A percentile compares a stretch with the other conserved stretches of the same genome.
These are phyloP conservation scores for Rhodotorula glutinis DNA, from an alignment of 1,284 basidiomycete species.

Conservation along the genomic window DNA sequence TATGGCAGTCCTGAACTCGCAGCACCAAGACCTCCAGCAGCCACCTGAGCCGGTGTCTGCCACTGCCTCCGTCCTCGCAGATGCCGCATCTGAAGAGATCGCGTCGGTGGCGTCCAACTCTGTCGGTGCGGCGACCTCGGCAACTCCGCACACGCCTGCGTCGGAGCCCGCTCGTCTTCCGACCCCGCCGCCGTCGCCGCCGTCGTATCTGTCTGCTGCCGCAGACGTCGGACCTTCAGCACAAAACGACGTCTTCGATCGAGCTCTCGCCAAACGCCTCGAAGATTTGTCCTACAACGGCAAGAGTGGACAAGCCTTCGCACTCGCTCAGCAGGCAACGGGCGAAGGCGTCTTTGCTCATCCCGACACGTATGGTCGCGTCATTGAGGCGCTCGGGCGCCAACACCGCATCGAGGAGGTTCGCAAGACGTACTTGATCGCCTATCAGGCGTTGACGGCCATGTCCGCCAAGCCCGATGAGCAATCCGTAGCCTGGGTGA, in stretches of 20 bases:
- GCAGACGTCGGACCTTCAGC: constrained; percentile 8
- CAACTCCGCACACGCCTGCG: constrained; percentile 15
- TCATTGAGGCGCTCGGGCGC: constrained; percentile 69
- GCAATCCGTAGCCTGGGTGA: constrained; percentile 63
- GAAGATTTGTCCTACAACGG: constrained; percentile 34
- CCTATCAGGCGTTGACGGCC: constrained; percentile 59
- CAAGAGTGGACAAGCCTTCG: constrained; percentile 30
- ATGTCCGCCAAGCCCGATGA: constrained; percentile 43
- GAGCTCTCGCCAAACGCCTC: constrained; percentile 4
- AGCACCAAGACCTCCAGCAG: constrained; percentile 22
- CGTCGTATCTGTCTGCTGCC: constrained; percentile 17
- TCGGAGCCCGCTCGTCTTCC: constrained; percentile 13
- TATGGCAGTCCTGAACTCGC: constrained; percentile 29
- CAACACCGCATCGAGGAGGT: constrained; percentile 59
- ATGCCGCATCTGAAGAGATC: constrained; percentile 35
- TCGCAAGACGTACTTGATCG: constrained; percentile 64
- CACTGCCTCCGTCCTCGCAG: constrained; percentile 13
- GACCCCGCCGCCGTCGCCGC: constrained; percentile 34
- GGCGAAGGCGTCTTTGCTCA: constrained; percentile 55
- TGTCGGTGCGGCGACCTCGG: constrained; percentile 19
- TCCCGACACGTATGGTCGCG: constrained; percentile 58
- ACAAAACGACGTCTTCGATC: constrained; percentile 1
- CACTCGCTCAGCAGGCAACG: constrained; percentile 51
- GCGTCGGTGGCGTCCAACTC: constrained; percentile 10
- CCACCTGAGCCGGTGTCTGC: neutral